phyloP scores from a whole-genome alignment of 805 yeast species.

The Nakazawaea ishiwadae region DNA sequence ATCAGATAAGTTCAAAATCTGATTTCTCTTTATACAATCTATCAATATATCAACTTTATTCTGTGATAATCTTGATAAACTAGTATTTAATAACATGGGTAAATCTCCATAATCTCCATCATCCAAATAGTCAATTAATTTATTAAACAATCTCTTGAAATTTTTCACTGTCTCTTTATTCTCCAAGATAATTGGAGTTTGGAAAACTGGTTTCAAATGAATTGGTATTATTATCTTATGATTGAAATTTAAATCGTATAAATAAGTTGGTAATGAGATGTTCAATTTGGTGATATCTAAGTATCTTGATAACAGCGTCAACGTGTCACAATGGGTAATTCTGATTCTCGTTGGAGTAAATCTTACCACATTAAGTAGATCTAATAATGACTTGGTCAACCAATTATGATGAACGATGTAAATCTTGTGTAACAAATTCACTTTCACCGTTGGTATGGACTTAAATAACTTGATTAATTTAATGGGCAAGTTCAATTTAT shows the following conservation, averaged over 20 bases:
- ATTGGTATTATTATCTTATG: slow-evolving; percentile 47
- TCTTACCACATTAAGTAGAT: slow-evolving; percentile 58
- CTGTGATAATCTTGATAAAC: not conserved
- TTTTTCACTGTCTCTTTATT: slow-evolving; percentile 23
- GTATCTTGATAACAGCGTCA: slow-evolving; percentile 34
- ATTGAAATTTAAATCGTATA: slow-evolving; percentile 54
- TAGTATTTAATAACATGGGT: not conserved
- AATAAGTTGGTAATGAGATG: slow-evolving; percentile 70
- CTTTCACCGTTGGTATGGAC: slow-evolving; percentile 51
- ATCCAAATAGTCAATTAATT: slow-evolving; percentile 24
- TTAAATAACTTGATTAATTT: slow-evolving; percentile 39
- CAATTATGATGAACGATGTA: slow-evolving; percentile 89
- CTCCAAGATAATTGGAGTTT: slow-evolving; percentile 22
- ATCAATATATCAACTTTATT: slow-evolving; percentile 38
- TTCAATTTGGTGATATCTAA: slow-evolving; percentile 75
- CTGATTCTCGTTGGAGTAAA: slow-evolving; percentile 12
- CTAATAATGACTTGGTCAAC: slow-evolving; percentile 76
- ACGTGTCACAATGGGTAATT: slow-evolving; percentile 29
- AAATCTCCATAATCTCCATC: slow-evolving; percentile 5
- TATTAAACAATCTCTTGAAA: slow-evolving; percentile 28
- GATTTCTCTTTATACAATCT: slow-evolving; percentile 43
- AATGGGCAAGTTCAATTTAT: slow-evolving; percentile 21
- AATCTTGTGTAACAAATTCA: slow-evolving; percentile 52
- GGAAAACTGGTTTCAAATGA: slow-evolving; percentile 28
- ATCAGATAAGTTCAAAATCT: slow-evolving; percentile 46